A percentile compares a stretch with the other conserved stretches of the same genome.
phyloP scores from a whole-genome alignment of 129 eudicot genomes.

The Artemisia annua region DNA sequence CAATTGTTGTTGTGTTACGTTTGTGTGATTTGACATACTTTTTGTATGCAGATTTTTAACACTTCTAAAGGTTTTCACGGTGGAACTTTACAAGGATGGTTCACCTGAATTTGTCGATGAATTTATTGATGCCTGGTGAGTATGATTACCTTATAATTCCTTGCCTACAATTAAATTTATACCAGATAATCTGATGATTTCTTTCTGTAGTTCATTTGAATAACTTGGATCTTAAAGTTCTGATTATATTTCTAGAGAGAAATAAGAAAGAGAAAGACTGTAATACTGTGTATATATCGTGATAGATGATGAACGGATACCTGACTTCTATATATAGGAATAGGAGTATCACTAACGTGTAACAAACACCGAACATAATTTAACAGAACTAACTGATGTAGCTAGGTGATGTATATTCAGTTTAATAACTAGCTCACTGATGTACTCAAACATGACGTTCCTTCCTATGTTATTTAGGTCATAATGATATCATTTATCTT shows the following conservation, averaged over 20 bases:
- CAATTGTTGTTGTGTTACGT: constrained; percentile 3
- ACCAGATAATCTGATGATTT: not conserved
- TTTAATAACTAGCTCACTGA: too few species aligned
- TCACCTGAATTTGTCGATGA: constrained; percentile 86
- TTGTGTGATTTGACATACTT: constrained; percentile 1
- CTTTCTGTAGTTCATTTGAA: not conserved
- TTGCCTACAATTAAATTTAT: not conserved
- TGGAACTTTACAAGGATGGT: constrained; percentile 90
- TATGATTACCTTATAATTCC: constrained; percentile 19
- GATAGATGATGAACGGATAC: too few species aligned
- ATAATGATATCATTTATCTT: too few species aligned
- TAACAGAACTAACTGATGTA: too few species aligned
- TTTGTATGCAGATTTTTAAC: constrained; percentile 54
- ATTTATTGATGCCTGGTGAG: constrained; percentile 77
- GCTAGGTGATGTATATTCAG: too few species aligned
- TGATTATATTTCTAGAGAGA: not conserved
- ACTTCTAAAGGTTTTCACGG: constrained; percentile 86
- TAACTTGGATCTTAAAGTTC: not conserved
- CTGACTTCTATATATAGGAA: too few species aligned
- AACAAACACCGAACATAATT: too few species aligned
- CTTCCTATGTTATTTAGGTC: too few species aligned
- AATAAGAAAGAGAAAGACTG: too few species aligned
- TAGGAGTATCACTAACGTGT: too few species aligned
- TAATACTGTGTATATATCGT: too few species aligned
- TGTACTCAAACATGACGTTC: too few species aligned